A percentile compares a stretch with the other conserved stretches of the same genome.
phyloP scores from a whole-genome alignment of 805 yeast genomes.

The Myxozyma nipponensis region DNA sequence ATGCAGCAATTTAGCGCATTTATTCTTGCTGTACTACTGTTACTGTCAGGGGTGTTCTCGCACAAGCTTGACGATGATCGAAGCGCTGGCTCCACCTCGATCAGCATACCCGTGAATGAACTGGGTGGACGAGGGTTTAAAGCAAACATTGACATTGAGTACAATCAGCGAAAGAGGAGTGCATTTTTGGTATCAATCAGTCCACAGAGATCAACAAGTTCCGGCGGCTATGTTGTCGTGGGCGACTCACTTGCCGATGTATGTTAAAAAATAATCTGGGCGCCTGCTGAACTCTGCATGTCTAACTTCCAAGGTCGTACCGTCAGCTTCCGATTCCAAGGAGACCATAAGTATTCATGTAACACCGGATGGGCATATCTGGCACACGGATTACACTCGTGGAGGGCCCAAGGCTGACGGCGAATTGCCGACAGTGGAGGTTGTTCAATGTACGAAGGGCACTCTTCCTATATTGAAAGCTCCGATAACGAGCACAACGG shows the following conservation, averaged over 20 bases:
- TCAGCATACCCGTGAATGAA: slow-evolving; percentile 3
- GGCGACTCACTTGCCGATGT: slow-evolving; percentile 14
- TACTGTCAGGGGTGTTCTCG: neutral
- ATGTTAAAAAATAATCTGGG: slow-evolving; percentile 1
- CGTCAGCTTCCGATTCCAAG: slow-evolving; percentile 10
- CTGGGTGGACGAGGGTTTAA: neutral
- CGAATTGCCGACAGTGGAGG: neutral
- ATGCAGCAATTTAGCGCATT: neutral
- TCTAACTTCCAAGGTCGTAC: neutral
- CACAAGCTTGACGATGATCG: neutral
- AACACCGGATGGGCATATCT: slow-evolving; percentile 7
- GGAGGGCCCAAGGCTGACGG: neutral
- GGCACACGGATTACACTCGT: slow-evolving; percentile 18
- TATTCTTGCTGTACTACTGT: neutral
- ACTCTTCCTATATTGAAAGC: slow-evolving; percentile 14
- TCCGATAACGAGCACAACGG: slow-evolving; percentile 7
- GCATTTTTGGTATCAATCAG: no score
- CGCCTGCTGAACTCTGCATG: neutral
- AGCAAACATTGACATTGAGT: slow-evolving; percentile 1
- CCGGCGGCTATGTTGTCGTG: neutral
- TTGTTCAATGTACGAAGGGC: slow-evolving; percentile 5
- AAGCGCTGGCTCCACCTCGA: neutral
- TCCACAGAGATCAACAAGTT: neutral
- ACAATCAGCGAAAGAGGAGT: slow-evolving; percentile 1
- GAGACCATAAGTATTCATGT: slow-evolving; percentile 11